These are phyloP conservation scores for Erysiphe pulchra DNA, from an alignment of 2,329 filamentous ascomycete species.

Conservation along the genomic window DNA sequence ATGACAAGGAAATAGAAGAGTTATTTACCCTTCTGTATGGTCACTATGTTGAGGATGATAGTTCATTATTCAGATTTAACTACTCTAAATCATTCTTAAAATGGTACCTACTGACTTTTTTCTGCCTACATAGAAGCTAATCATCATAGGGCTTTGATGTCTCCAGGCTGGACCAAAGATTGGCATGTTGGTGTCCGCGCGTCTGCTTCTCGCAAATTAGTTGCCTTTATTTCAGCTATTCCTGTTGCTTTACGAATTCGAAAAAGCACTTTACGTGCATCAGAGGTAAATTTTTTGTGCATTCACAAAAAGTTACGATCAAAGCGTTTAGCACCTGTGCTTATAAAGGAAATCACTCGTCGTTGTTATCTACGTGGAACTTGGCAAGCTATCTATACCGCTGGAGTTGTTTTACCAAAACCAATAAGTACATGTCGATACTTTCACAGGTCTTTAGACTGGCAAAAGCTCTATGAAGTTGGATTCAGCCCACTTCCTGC, in stretches of 20 bases:
- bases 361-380: conserved; percentile 67
- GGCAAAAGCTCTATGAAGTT: conserved; percentile 85
- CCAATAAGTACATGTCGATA: conserved; percentile 86
- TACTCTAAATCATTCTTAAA: conserved; percentile 74
- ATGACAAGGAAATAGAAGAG: conserved; percentile 59
- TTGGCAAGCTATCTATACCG: conserved; percentile 92
- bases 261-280: conserved; percentile 45
- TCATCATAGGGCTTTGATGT: conserved; percentile 54
- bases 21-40: conserved; percentile 76
- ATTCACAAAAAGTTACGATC: conserved; percentile 93
- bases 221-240: conserved; percentile 88
- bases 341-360: conserved; percentile 95
- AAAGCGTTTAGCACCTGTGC: conserved; percentile 73
- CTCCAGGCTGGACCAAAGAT: conserved; percentile 76
- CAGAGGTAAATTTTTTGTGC: conserved; percentile 95
- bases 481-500: conserved; percentile 76
- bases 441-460: conserved; percentile 82
- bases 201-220: conserved; percentile 57
- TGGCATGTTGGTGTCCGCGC: conserved; percentile 93
- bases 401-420: conserved; percentile 69
- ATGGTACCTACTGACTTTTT: conserved; percentile 24
- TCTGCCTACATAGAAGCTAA: conserved; percentile 4
- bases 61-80: conserved; percentile 93
- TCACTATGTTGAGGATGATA: conserved; percentile 93
- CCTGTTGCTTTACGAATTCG: conserved; percentile 65